Evolutionary conservation across 2,329 filamentous ascomycete species (phyloP), one percentile per base, ranked within the genome.

Genomic region (Colletotrichum sp.): DNA sequence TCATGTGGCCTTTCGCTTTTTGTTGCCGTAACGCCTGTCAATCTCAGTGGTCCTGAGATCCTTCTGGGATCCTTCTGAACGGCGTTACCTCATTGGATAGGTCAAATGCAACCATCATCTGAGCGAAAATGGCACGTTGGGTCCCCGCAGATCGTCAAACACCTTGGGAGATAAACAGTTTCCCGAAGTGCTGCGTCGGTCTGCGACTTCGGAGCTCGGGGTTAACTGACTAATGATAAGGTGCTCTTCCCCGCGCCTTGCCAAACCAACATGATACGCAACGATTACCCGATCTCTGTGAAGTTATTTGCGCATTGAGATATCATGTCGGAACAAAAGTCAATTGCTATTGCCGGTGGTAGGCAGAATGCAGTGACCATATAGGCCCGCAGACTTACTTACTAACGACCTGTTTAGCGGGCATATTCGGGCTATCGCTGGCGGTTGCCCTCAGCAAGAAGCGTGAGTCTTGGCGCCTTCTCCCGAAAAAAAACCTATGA

Each of bases 351-450:
- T 24, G 67, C 71, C 5, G 67, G 71, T 18, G 71, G 71, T 71
- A 30, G 24, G 52, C 16, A 34, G 2, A 18, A 38, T 8, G n/a
- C 15, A 10, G 18, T 28, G 6, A 6, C 18, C 58, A 61, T 21
- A 4, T 21, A 8, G n/a, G 5, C 9, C 7, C 30, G 4, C 26
- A 18, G 10, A 18, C 16, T 30, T 8, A 9, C 32, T 21, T 8
- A 9, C 32, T 24, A 8, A 61, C 10, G 21, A 6, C 12, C 30
- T n/a, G 13, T 43, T 10, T 16, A 80, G 79, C 79, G 60, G 79
- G 79, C 36, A 76, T 80, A 21, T 80, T 80, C 48, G 79, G 79
- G 43, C 76, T 79, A 5, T 80, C 79, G 26, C 56, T 80, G n/a
- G 78, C 79, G 9, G 65, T 80, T 52, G 78, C 78, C 30, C 71